These are phyloP conservation scores for Conringia planisiliqua DNA, from an alignment of 345 rosid genomes.

Conservation along the genomic window DNA sequence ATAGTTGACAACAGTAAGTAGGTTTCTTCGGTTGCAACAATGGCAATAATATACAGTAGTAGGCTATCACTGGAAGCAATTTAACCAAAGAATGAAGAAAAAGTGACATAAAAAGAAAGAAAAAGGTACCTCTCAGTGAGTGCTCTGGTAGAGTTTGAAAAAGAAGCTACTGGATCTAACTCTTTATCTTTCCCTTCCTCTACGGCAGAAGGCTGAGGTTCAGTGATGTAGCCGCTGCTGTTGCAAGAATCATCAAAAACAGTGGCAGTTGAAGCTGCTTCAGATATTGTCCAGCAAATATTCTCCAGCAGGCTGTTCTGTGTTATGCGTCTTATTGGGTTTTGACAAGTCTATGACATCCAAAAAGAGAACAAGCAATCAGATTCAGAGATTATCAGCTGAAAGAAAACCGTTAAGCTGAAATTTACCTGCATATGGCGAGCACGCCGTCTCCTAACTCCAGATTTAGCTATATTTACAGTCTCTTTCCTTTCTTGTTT, in stretches of 20 bases:
- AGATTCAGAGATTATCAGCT: neutral
- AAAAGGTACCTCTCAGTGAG: slow-evolving; percentile 67
- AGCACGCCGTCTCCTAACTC: slow-evolving; percentile 78
- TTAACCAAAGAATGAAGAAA: neutral
- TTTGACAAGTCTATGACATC: slow-evolving; percentile 70
- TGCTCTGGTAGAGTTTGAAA: slow-evolving; percentile 69
- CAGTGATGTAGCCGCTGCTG: slow-evolving; percentile 45
- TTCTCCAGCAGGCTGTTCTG: slow-evolving; percentile 81
- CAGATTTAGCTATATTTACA: slow-evolving; percentile 58
- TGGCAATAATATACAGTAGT: neutral
- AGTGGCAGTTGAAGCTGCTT: slow-evolving; percentile 74
- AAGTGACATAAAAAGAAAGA: slow-evolving; percentile 10
- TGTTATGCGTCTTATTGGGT: slow-evolving; percentile 73
- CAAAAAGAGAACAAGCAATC: neutral
- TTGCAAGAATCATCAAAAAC: slow-evolving; percentile 65
- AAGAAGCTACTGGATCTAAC: slow-evolving; percentile 67
- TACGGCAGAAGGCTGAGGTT: slow-evolving; percentile 42
- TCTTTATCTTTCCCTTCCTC: slow-evolving; percentile 53
- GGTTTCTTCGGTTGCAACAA: neutral
- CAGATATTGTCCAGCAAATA: slow-evolving; percentile 91
- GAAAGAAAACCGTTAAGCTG: neutral
- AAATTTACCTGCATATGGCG: slow-evolving; percentile 63
- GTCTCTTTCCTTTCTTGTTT: slow-evolving; percentile 50
- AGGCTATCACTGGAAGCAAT: neutral
- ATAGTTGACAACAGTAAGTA: slow-evolving; percentile 17